A percentile compares a stretch with the other conserved stretches of the same genome.
phyloP scores from a whole-genome alignment of 2,329 filamentous ascomycete species.

The Botrytis paeoniae region DNA sequence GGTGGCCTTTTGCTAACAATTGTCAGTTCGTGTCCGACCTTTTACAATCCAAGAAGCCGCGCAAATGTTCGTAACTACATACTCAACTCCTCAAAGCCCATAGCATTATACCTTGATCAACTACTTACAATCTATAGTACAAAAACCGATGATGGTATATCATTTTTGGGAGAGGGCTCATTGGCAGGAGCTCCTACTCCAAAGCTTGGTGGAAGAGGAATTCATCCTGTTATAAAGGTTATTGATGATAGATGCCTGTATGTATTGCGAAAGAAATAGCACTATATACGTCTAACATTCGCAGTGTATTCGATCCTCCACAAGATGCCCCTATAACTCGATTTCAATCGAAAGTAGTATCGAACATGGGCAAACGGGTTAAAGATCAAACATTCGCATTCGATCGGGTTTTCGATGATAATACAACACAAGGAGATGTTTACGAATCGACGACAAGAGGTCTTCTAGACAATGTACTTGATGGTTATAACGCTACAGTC shows the following conservation, averaged over 20 bases:
- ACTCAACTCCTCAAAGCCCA: background rate
- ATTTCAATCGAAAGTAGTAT: slow-evolving; percentile 78
- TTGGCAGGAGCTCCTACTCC: slow-evolving; percentile 82
- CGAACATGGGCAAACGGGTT: slow-evolving; percentile 77
- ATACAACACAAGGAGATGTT: slow-evolving; percentile 84
- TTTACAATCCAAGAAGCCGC: slow-evolving; percentile 91
- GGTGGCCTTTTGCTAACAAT: slow-evolving; percentile 23
- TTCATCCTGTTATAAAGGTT: slow-evolving; percentile 91
- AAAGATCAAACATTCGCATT: slow-evolving; percentile 98
- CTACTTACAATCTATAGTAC: slow-evolving; percentile 37
- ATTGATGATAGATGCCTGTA: slow-evolving; percentile 94
- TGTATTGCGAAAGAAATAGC: background rate
- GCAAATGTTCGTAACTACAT: slow-evolving; percentile 60
- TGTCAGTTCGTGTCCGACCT: slow-evolving; percentile 63
- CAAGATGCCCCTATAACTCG: slow-evolving; percentile 90
- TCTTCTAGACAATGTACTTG: slow-evolving; percentile 90
- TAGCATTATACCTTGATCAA: background rate
- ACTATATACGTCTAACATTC: background rate
- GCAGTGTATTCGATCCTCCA: slow-evolving; percentile 91
- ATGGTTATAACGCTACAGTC: slow-evolving; percentile 98
- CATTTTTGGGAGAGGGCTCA: slow-evolving; percentile 96
- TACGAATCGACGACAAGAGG: slow-evolving; percentile 89
- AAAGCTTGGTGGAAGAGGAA: slow-evolving; percentile 79
- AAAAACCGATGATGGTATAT: slow-evolving; percentile 72
- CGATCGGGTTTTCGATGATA: slow-evolving; percentile 95